Percentiles rank a stretch among this genome's conserved stretches.
phyloP scores from a whole-genome alignment of 441 rosid species.

The Populus hybrid region DNA sequence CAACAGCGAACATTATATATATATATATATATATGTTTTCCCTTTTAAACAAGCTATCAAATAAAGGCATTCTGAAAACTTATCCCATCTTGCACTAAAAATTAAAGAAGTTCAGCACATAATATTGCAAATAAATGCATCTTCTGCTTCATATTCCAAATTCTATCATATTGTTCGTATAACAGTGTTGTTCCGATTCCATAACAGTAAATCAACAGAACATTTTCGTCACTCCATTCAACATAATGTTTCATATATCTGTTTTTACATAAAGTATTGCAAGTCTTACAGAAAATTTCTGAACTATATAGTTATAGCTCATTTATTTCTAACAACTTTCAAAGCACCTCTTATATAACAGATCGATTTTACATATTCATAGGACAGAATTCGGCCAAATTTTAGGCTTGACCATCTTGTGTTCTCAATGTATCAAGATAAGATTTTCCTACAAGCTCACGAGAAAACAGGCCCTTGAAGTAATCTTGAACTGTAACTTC shows the following conservation, averaged over 20 bases:
- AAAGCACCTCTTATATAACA: too few relatives aligned
- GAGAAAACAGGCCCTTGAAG: slow-evolving; percentile 24
- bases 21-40: too few relatives aligned
- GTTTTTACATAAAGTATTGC: neutral
- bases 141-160: neutral
- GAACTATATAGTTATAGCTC: neutral
- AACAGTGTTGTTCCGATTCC: neutral
- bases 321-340: too few relatives aligned
- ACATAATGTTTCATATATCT: neutral
- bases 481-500: slow-evolving; percentile 24
- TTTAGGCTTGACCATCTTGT: neutral
- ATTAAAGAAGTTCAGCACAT: neutral
- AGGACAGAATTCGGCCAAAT: neutral
- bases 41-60: too few relatives aligned
- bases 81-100: neutral
- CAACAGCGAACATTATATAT: too few relatives aligned
- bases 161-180: too few relatives aligned
- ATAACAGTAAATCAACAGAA: neutral
- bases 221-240: neutral
- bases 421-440: slow-evolving; percentile 31
- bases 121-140: neutral
- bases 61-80: too few relatives aligned
- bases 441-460: slow-evolving; percentile 32
- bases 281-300: neutral
- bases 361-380: neutral